Base-by-base conservation (phyloP, 1,139 yeast genomes). In the Geotrichum klebahnii region DNA sequence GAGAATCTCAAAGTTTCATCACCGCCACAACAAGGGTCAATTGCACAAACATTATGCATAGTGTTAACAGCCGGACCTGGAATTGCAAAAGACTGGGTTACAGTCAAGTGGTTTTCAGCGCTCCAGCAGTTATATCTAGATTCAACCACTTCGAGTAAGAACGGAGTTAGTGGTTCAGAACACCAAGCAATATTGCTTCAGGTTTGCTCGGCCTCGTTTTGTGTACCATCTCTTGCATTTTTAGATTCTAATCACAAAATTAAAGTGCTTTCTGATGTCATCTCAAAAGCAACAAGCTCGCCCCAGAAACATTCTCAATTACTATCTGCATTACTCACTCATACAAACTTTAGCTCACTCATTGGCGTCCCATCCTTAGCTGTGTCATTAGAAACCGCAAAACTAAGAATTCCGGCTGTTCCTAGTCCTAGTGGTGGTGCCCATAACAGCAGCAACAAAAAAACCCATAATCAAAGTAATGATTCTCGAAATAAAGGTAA, bases 301-400 rank as follows among this genome's bases (percentile, higher is more conserved):
- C 32, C 39, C 38, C 23, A 46, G 29, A 24, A 51, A 44, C 28
- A 54, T 44, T 24, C 39, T 2, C 44, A 48, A 28, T 20, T 48
- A 16, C 33, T 40, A 41, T 32, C 46, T 40, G 45, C 53, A 12
- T 42, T 53, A 14, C 38, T 57, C 19, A 52, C 50, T 24, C 32
- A 48, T 34, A 42, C 54, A 2, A 46, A 38, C 29, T 48, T 46
- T 14, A 26, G 48, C 4, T 45, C 48, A 1, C 43, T 52, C 3
- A 43, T 56, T 14, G 53, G 53, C 10, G 53, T 52, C 3, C 55
- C 55, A 6, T 52, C 55, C 19, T 29, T 48, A 8, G 31, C 53
- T 0, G 50, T 57, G 39, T 34, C 58, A 17, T 46, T 57, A 8
- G 59, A 57, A 35, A 56, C 60, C 6, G 53, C 55, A 9, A 51